These are phyloP conservation scores for Parascedosporium putredinis DNA, from an alignment of 2,329 filamentous ascomycete genomes.

Conservation along the genomic window DNA sequence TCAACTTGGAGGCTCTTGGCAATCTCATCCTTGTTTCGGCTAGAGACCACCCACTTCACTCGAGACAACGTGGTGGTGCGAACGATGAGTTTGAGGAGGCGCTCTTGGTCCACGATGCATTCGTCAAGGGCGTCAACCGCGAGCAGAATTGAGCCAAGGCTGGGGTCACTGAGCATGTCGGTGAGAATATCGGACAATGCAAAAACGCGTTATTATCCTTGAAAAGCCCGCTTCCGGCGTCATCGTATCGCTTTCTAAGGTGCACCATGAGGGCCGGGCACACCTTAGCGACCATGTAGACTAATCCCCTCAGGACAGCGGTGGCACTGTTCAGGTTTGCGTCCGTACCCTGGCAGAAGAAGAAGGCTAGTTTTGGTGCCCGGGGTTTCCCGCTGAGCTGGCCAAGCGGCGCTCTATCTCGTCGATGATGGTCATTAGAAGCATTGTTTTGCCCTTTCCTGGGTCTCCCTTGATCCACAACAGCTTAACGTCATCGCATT, in stretches of 20 bases:
- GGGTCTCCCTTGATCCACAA: constrained; percentile 28
- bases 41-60: constrained; percentile 33
- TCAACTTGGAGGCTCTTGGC: constrained; percentile 14
- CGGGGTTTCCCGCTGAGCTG: background rate
- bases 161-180: constrained; percentile 26
- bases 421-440: constrained; percentile 27
- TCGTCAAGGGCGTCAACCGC: constrained; percentile 39
- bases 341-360: constrained; percentile 33
- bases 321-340: constrained; percentile 24
- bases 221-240: constrained; percentile 24
- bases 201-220: constrained; percentile 25
- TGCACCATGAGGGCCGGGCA: constrained; percentile 22
- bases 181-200: constrained; percentile 26
- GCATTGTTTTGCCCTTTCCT: constrained; percentile 34
- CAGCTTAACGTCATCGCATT: constrained; percentile 12
- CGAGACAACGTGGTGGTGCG: constrained; percentile 12
- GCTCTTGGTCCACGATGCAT: constrained; percentile 18
- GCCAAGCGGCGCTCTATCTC: constrained; percentile 1
- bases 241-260: constrained; percentile 23
- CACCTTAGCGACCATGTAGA: constrained; percentile 26
- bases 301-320: constrained; percentile 30
- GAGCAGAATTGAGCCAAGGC: constrained; percentile 19
- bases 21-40: constrained; percentile 29
- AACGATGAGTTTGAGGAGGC: constrained; percentile 26
- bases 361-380: constrained; percentile 16